These are phyloP conservation scores for Oxytropis ochrocephala DNA, from an alignment of 306 rosid genomes.

Conservation along the genomic window DNA sequence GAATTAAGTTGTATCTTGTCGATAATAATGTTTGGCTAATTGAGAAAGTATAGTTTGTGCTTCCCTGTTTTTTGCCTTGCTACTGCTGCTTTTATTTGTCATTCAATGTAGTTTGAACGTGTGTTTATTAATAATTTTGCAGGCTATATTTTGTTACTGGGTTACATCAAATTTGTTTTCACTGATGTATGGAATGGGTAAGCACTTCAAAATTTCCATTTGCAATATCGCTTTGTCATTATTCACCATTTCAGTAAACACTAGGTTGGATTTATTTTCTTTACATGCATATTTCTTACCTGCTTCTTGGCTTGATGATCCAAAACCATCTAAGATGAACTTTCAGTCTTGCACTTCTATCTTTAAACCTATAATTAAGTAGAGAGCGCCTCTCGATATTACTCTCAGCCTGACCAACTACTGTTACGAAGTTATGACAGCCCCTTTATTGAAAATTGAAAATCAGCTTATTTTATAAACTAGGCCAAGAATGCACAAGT, in stretches of 20 bases:
- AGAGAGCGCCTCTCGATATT: not conserved
- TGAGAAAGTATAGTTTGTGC: not conserved
- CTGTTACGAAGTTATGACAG: not conserved
- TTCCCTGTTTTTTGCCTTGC: not conserved
- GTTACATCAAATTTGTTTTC: slow-evolving; percentile 81
- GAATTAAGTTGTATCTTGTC: not conserved
- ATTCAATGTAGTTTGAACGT: slow-evolving; percentile 13
- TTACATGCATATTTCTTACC: not conserved
- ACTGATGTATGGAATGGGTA: slow-evolving; percentile 65
- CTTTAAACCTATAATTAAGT: not conserved
- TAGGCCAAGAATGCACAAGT: not conserved
- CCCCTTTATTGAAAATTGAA: not conserved
- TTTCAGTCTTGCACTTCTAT: not conserved
- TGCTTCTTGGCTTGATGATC: not conserved
- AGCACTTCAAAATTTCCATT: slow-evolving; percentile 18
- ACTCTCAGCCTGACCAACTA: not conserved
- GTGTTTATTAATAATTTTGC: slow-evolving; percentile 29
- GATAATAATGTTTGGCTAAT: not conserved
- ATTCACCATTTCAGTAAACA: not conserved
- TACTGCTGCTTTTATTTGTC: slow-evolving; percentile 1
- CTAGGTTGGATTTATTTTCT: not conserved
- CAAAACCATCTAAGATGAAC: not conserved
- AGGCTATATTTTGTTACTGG: slow-evolving; percentile 97
- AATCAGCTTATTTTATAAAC: not conserved
- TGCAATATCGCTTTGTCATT: slow-evolving; percentile 11